Conservation (phyloP, 768 basidiomycete species). For the Cubamyces lactineus region DNA sequence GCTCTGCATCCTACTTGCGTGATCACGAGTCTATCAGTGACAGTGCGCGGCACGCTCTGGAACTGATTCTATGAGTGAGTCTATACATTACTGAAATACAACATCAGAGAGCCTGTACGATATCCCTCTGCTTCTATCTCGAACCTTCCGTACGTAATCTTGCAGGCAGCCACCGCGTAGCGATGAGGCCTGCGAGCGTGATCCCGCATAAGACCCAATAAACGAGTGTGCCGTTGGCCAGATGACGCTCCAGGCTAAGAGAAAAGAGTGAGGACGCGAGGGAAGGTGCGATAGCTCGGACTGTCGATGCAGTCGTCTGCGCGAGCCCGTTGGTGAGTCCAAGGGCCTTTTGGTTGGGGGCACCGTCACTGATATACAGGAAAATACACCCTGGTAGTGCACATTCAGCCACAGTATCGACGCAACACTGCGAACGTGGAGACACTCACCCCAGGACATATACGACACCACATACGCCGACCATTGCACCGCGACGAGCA, state of each 20-base stretch:
- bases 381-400: constrained; percentile 28
- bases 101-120: background rate
- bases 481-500: constrained; percentile 32
- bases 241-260: constrained; percentile 44
- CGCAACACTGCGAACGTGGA: background rate
- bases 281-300: constrained; percentile 54
- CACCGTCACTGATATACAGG: constrained; percentile 35
- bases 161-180: constrained; percentile 51
- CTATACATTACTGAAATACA: too few relatives aligned
- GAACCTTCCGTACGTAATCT: constrained; percentile 8
- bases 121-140: background rate
- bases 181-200: constrained; percentile 22
- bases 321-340: constrained; percentile 56
- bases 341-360: constrained; percentile 37
- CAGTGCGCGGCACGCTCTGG: too few relatives aligned
- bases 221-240: constrained; percentile 48
- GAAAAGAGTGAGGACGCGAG: constrained; percentile 57
- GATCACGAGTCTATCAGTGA: too few relatives aligned
- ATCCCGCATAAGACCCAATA: constrained; percentile 28
- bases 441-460: constrained; percentile 39
- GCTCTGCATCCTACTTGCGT: too few relatives aligned
- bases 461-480: constrained; percentile 29
- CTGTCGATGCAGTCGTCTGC: constrained; percentile 51
- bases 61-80: background rate
- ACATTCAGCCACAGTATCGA: background rate